A percentile compares a stretch with the other conserved stretches of the same genome.
Evolutionary conservation across 305 asterid genomes (phyloP).

Genomic region (Rubia tinctorum): DNA sequence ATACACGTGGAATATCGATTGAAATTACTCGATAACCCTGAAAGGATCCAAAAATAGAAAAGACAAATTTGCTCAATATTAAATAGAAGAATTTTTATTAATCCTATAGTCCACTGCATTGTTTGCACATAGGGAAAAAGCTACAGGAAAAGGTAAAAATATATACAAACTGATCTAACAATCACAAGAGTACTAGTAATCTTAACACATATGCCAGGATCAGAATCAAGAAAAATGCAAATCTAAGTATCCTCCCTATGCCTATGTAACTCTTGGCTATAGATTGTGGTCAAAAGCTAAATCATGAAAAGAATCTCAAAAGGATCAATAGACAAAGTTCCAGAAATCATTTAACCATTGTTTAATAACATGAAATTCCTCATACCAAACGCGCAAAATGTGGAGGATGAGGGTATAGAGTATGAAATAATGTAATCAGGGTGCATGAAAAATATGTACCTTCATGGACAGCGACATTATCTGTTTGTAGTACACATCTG

Average conservation of each 20-base stretch:
- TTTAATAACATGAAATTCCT: neutral
- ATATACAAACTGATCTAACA: neutral
- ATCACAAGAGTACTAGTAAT: neutral
- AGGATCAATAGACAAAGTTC: neutral
- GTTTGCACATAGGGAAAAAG: neutral
- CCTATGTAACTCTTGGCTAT: neutral
- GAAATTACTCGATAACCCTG: conserved; percentile 98
- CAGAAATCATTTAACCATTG: neutral
- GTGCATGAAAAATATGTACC: conserved; percentile 37
- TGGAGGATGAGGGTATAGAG: neutral
- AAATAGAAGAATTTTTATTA: neutral
- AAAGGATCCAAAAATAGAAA: conserved; percentile 8
- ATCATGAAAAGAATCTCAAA: neutral
- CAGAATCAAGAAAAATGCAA: neutral
- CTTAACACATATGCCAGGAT: neutral
- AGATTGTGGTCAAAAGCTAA: neutral
- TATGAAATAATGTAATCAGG: neutral
- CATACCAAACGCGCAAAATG: neutral
- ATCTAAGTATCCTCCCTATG: neutral
- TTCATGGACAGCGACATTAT: conserved; percentile 89
- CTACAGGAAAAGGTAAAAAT: neutral
- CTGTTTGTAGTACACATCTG: conserved; percentile 95
- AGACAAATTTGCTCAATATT: conserved; percentile 8
- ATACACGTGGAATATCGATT: conserved; percentile 86
- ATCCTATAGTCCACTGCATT: neutral